Evolutionary conservation across 805 yeast genomes (phyloP).

Genomic region (Myxozyma neotropica): DNA sequence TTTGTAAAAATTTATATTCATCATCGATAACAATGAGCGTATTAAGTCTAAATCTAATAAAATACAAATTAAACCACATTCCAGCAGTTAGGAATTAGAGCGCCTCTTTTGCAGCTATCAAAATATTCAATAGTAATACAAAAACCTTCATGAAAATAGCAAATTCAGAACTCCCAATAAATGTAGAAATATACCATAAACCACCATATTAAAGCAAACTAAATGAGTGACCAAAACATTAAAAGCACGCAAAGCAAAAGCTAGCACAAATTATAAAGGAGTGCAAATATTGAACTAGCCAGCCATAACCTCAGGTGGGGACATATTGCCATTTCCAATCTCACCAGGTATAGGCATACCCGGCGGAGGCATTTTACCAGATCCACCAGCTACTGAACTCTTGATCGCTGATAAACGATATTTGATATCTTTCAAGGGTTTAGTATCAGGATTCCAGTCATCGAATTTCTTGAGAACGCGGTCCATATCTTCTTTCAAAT

Average conservation of each 20-base stretch:
- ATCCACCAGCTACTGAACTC: background rate
- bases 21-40: background rate
- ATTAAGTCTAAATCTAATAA: background rate
- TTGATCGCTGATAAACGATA: constrained; percentile 55
- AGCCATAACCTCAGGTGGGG: constrained; percentile 6
- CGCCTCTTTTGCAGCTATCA: background rate
- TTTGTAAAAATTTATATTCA: background rate
- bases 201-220: too few species aligned
- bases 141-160: too few species aligned
- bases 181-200: too few species aligned
- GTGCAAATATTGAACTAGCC: background rate
- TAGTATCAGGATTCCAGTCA: constrained; percentile 84
- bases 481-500: constrained; percentile 54
- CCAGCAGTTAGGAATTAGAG: background rate
- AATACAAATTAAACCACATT: background rate
- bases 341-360: constrained; percentile 10
- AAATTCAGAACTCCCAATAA: background rate
- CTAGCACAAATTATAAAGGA: background rate
- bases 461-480: constrained; percentile 71
- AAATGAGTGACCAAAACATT: background rate
- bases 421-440: constrained; percentile 79
- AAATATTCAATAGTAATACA: background rate
- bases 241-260: background rate
- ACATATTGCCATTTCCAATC: background rate
- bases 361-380: background rate